Conservation (phyloP, 257 asterid genomes). For the Nicotiana undulata region DNA sequence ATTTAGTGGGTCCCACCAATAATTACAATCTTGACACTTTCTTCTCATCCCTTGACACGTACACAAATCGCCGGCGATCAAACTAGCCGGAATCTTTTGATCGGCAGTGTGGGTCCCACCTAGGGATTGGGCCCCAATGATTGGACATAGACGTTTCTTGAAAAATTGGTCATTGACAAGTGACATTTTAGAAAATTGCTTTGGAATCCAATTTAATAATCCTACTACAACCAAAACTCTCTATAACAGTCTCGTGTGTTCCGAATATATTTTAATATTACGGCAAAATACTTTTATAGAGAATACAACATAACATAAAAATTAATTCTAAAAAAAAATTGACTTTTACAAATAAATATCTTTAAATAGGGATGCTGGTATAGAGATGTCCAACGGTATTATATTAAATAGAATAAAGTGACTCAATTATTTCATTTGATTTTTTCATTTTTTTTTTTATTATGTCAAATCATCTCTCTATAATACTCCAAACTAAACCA, state of each 20-base stretch:
- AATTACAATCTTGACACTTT: not conserved
- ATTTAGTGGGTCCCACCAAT: slow-evolving; percentile 16
- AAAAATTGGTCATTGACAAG: slow-evolving; percentile 43
- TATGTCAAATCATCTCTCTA: slow-evolving; percentile 1
- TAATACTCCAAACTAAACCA: slow-evolving; percentile 5
- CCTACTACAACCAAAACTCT: not conserved
- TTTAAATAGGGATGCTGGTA: too few species aligned
- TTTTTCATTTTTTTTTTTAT: not conserved
- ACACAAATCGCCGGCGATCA: slow-evolving; percentile 12
- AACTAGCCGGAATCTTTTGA: slow-evolving; percentile 38
- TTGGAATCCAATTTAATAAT: slow-evolving; percentile 33
- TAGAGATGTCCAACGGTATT: too few species aligned
- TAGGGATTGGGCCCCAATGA: slow-evolving; percentile 46
- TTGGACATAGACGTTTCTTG: slow-evolving; percentile 38
- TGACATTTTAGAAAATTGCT: slow-evolving; percentile 31
- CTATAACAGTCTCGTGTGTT: too few species aligned
- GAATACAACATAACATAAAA: too few species aligned
- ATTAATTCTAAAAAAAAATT: too few species aligned
- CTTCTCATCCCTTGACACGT: slow-evolving; percentile 17
- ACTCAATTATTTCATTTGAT: slow-evolving; percentile 29
- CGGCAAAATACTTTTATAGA: too few species aligned
- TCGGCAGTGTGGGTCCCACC: slow-evolving; percentile 26
- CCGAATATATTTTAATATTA: too few species aligned
- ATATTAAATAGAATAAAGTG: slow-evolving; percentile 26
- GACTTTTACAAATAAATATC: too few species aligned